Evolutionary conservation across 805 yeast species (phyloP), one percentile per base, ranked within the genome.

Genomic region (Cyberlindnera euphorbiiphila): DNA sequence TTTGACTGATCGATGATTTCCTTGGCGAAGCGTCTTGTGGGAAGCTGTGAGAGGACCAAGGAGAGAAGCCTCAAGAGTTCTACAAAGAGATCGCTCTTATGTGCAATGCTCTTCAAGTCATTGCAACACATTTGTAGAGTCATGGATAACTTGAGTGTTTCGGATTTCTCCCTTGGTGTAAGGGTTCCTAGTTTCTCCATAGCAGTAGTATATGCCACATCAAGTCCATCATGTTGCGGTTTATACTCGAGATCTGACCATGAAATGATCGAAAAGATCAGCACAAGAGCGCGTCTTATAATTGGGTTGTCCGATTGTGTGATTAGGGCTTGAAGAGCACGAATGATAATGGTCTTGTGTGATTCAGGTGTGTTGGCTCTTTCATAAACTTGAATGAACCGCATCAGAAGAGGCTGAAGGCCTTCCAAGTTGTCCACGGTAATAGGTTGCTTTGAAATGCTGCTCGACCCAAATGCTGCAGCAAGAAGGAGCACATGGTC

Each of bases 21-120:
- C 36, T 56, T 60, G 5, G 59, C 34, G 32, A 56, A 69, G 31
- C 62, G 47, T 38, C 76, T 54, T 0, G 73, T 62, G 0, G 73
- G 71, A 6, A 66, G 46, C 36, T 64, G 69, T 4, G 73, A 65
- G 6, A 69, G 34, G 1, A 63, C 36, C 6, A 50, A 35, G 5
- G 29, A 36, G 13, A 39, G 14, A 10, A 30, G 21, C 9, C 16
- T 14, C 25, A 39, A 14, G 14, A 39, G 22, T 11, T 15, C 18
- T 2, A 2, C 9, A 9, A 20, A 7, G 7, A 28, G 18, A 5
- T 19, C 15, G 4, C 14, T 12, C 3, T 24, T 14, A n/a, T 11
- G 11, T 9, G 29, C 28, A 1, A 15, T 20, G 8, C 14, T 14
- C 17, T 26, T 14, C 10, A 29, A 14, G 18, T 28, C 33, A 2